Conservation (phyloP, 2,329 filamentous ascomycete genomes). For the Aspergillus sojae region DNA sequence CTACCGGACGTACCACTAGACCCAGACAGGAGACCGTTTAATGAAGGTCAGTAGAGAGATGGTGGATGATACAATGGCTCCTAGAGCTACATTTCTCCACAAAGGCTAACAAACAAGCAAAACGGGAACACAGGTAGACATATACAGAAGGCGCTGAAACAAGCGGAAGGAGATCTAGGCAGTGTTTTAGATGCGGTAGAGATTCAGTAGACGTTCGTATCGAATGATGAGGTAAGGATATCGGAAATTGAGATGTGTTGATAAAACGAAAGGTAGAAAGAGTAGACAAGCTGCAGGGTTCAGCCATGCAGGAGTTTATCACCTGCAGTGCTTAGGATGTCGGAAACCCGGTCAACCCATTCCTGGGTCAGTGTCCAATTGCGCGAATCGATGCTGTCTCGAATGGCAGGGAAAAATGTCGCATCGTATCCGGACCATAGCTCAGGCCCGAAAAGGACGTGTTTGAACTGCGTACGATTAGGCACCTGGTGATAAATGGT, state of each 20-base stretch:
- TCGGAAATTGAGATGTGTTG: background rate
- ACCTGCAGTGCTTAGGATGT: slow-evolving; percentile 66
- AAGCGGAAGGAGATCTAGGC: background rate
- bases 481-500: slow-evolving; percentile 61
- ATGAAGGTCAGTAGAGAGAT: background rate
- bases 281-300: slow-evolving; percentile 18
- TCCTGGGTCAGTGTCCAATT: slow-evolving; percentile 71
- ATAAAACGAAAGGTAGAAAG: background rate
- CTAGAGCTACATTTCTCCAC: background rate
- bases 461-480: slow-evolving; percentile 90
- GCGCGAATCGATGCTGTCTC: slow-evolving; percentile 72
- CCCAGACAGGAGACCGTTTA: background rate
- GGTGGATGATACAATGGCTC: background rate
- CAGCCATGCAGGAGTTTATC: slow-evolving; percentile 46
- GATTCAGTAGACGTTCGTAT: background rate
- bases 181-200: background rate
- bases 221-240: background rate
- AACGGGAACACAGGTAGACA: background rate
- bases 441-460: slow-evolving; percentile 84
- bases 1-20: background rate
- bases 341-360: slow-evolving; percentile 72
- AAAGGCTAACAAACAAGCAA: background rate
- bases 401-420: slow-evolving; percentile 78
- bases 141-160: slow-evolving; percentile 2
- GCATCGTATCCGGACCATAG: slow-evolving; percentile 71